Base-by-base conservation (phyloP, 192 early-diverging fungal genomes). In the Coemansia javaensis region DNA sequence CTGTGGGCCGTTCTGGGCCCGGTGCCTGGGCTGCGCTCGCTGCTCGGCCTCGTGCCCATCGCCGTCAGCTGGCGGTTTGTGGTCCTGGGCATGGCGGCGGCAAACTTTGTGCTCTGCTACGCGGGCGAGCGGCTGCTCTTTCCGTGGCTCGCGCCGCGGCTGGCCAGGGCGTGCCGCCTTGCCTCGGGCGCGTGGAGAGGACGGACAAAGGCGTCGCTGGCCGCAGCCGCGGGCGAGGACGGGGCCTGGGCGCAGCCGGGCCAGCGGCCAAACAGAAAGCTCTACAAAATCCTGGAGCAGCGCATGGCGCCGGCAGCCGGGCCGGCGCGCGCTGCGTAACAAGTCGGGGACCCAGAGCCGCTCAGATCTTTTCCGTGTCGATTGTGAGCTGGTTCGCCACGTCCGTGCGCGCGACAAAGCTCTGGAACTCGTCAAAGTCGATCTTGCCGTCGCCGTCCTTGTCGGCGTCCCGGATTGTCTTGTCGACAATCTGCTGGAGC, bases 401-500 rank as follows among this genome's bases (percentile, higher is more conserved):
- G 69, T 98, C 90, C 0, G 94, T 98, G 38, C 84, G 85, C 28
- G 97, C 91, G n/a, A 99, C 91, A 75, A 93, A 88, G 42, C 85
- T 79, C 55, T 80, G 78, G 64, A 98, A 99, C 77, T 99, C 97
- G 7, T 91, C 89, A 78, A 98, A 99, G 15, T 86, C 89, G 36
- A 99, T 90, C 55, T 90, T 90, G 38, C 95, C 95, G 54, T 99
- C 97, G 54, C 79, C 80, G 57, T 97, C 86, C 75, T 80, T 81
- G 69, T 99, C 97, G 21, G 94, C 97, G 58, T 98, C 94, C 79
- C 95, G 89, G 50, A 99, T 97, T 7, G 95, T 97, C 79, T 98
- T 99, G 77, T 99, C 97, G 10, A 99, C 97, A 57, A 99, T 95
- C 72, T 99, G 97, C 62, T 99, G 97, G 12, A 99, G 82, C 77